These are phyloP conservation scores for Monosporascus sp. DNA, from an alignment of 2,329 filamentous ascomycete genomes.

Conservation along the genomic window DNA sequence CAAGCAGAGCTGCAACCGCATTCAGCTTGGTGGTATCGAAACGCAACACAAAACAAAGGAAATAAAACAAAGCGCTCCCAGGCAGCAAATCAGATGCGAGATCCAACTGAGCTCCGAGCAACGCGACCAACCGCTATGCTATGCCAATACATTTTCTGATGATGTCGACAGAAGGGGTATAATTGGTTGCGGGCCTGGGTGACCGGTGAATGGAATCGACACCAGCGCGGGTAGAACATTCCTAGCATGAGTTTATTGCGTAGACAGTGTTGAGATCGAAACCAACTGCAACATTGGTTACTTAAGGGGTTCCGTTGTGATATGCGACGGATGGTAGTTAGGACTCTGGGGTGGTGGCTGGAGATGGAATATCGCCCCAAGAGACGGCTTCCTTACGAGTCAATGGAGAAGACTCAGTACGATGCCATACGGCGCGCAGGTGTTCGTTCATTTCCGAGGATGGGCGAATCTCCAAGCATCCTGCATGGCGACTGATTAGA, in stretches of 20 bases:
- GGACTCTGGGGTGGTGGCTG: neutral
- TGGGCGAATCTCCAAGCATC: constrained; percentile 41
- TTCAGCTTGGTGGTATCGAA: constrained; percentile 15
- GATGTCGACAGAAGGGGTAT: constrained; percentile 24
- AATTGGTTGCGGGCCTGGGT: constrained; percentile 8
- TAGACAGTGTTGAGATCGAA: neutral
- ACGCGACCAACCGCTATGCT: constrained; percentile 24
- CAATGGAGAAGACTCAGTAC: constrained; percentile 40
- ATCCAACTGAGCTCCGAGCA: constrained; percentile 25
- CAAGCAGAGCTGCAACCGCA: neutral
- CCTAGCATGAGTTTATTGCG: neutral
- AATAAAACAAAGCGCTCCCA: constrained; percentile 12
- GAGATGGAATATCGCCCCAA: neutral
- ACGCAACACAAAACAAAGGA: constrained; percentile 9
- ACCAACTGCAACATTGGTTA: neutral
- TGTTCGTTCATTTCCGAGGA: constrained; percentile 44
- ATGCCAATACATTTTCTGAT: constrained; percentile 27
- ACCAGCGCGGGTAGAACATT: constrained; percentile 2
- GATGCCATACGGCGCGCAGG: constrained; percentile 59
- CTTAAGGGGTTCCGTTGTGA: neutral
- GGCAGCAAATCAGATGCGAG: constrained; percentile 22
- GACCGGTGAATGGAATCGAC: constrained; percentile 8
- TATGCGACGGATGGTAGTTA: neutral
- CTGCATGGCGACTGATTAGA: constrained; percentile 35
- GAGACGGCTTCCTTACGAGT: constrained; percentile 4